Conservation (phyloP, 2,329 filamentous ascomycete species). For the Lasiodiplodia sp. region DNA sequence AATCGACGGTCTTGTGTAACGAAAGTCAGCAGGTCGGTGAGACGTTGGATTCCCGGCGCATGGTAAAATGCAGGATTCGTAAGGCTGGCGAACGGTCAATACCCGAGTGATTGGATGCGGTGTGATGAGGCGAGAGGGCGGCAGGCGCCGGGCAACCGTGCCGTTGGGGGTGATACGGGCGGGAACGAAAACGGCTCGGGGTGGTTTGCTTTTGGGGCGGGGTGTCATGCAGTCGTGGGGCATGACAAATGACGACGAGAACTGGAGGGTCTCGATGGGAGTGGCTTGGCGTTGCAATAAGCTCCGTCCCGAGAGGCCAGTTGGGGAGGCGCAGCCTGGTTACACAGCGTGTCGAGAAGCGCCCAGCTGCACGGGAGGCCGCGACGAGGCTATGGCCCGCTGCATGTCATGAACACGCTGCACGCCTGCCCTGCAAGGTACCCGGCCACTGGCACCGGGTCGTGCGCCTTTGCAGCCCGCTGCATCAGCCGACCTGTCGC, state of each 20-base stretch:
- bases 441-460: slow-evolving; percentile 17
- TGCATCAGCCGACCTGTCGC: slow-evolving; percentile 5
- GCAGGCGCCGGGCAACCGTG: slow-evolving; percentile 13
- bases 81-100: slow-evolving; percentile 6
- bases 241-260: slow-evolving; percentile 15
- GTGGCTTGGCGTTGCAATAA: slow-evolving; percentile 17
- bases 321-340: slow-evolving; percentile 8
- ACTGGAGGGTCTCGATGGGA: neutral
- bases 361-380: slow-evolving; percentile 27
- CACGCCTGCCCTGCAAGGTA: slow-evolving; percentile 26
- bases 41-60: slow-evolving; percentile 11
- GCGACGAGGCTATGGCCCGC: slow-evolving; percentile 23
- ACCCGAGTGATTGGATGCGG: neutral
- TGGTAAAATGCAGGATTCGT: slow-evolving; percentile 15
- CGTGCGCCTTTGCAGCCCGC: slow-evolving; percentile 6
- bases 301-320: slow-evolving; percentile 20
- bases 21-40: neutral
- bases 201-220: slow-evolving; percentile 19
- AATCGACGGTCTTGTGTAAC: neutral
- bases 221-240: slow-evolving; percentile 7
- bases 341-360: slow-evolving; percentile 19
- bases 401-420: slow-evolving; percentile 23
- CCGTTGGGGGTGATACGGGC: neutral
- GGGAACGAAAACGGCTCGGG: slow-evolving; percentile 18
- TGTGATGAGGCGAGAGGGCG: slow-evolving; percentile 20